Conservation (phyloP, 345 rosid genomes). For the Syzygium grande region DNA sequence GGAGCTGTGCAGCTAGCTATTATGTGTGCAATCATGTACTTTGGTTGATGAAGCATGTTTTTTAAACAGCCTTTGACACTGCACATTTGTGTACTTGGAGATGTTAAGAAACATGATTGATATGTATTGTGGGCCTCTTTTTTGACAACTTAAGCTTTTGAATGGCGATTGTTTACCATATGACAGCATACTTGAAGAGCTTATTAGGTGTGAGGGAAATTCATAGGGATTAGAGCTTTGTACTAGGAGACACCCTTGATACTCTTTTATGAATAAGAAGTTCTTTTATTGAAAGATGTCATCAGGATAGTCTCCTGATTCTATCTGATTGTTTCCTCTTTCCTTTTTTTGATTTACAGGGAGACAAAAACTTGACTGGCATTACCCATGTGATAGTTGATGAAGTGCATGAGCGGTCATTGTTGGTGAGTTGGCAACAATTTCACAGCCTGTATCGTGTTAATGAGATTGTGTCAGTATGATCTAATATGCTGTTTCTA, state of each 20-base stretch:
- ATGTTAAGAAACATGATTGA: background rate
- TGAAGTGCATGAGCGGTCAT: slow-evolving; percentile 95
- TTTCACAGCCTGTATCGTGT: background rate
- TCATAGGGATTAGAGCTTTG: background rate
- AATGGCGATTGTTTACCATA: background rate
- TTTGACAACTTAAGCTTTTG: background rate
- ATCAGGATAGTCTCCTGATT: background rate
- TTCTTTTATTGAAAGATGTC: background rate
- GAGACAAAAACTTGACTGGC: slow-evolving; percentile 61
- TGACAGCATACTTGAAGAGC: background rate
- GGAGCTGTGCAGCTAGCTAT: background rate
- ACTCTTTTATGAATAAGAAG: background rate
- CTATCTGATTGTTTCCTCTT: background rate
- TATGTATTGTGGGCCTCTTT: background rate
- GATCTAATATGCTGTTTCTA: background rate
- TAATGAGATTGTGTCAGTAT: background rate
- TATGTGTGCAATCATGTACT: background rate
- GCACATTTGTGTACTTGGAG: background rate
- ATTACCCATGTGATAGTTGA: slow-evolving; percentile 85
- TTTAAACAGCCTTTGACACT: background rate
- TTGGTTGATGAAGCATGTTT: background rate
- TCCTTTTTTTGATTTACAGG: slow-evolving; percentile 25
- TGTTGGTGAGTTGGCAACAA: slow-evolving; percentile 49
- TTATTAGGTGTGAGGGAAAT: background rate
- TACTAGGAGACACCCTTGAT: background rate